These are phyloP conservation scores for Eutrema salsugineum DNA, from an alignment of 441 rosid genomes.

Conservation along the genomic window DNA sequence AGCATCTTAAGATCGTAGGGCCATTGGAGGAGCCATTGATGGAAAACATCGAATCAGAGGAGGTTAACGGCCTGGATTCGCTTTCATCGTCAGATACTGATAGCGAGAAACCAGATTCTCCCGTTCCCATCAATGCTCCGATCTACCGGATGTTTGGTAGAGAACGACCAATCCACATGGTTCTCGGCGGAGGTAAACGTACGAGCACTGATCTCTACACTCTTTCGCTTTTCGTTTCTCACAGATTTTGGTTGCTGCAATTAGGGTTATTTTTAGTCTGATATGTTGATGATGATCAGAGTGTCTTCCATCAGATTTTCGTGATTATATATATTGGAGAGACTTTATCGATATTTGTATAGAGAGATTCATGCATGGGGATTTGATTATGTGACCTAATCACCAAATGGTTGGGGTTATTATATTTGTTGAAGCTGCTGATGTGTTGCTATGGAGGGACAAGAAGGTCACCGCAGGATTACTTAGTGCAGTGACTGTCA, in stretches of 20 bases:
- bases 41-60: constrained; percentile 53
- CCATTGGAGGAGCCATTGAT: constrained; percentile 47
- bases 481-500: constrained; percentile 56
- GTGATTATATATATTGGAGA: background rate
- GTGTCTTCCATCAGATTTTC: background rate
- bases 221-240: background rate
- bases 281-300: background rate
- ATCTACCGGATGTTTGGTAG: constrained; percentile 60
- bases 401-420: background rate
- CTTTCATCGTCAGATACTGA: constrained; percentile 58
- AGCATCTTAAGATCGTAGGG: constrained; percentile 23
- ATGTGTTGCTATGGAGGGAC: constrained; percentile 88
- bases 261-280: background rate
- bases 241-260: background rate
- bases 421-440: constrained; percentile 70
- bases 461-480: constrained; percentile 64
- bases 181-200: constrained; percentile 74
- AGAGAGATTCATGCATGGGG: background rate
- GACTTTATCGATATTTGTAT: background rate
- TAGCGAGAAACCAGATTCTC: constrained; percentile 40
- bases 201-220: constrained; percentile 25
- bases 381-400: constrained; percentile 20
- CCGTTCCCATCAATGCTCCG: constrained; percentile 43
- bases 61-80: constrained; percentile 28
- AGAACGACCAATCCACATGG: constrained; percentile 60